Percentiles rank a stretch among this genome's conserved stretches.
These are phyloP conservation scores for Coemansia sp. DNA, from an alignment of 192 early-diverging fungal genomes.

Conservation along the genomic window DNA sequence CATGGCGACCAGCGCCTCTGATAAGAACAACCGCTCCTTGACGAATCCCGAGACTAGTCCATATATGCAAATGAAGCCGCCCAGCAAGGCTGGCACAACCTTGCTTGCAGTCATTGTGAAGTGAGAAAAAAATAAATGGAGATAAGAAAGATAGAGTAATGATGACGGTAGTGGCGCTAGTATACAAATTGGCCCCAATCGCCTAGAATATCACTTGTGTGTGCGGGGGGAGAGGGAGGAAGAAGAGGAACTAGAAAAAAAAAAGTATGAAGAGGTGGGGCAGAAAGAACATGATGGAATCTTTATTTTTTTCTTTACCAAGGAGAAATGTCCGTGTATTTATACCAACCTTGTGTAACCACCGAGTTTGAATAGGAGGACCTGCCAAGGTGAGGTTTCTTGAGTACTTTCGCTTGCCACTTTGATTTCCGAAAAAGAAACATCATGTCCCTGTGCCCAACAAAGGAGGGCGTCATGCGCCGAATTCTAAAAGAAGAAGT, in stretches of 20 bases:
- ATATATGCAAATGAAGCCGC: slow-evolving; percentile 77
- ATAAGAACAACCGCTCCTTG: slow-evolving; percentile 73
- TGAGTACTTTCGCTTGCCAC: neutral
- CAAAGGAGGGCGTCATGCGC: neutral
- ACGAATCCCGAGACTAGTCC: slow-evolving; percentile 71
- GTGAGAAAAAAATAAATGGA: neutral
- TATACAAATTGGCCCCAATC: neutral
- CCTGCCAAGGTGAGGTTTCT: neutral
- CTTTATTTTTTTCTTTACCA: neutral
- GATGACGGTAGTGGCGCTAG: slow-evolving; percentile 7
- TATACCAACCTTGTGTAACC: neutral
- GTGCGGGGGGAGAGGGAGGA: neutral
- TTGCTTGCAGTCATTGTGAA: slow-evolving; percentile 27
- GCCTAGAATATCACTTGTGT: neutral
- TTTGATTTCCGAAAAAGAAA: too few relatives aligned
- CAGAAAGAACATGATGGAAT: neutral
- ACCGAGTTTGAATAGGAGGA: neutral
- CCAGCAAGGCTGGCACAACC: slow-evolving; percentile 64
- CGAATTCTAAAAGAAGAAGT: slow-evolving; percentile 1
- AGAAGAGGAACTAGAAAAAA: neutral
- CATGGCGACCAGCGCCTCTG: slow-evolving; percentile 79
- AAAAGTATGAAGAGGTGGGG: neutral
- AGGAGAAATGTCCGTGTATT: neutral
- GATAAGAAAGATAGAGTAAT: slow-evolving; percentile 4
- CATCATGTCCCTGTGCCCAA: neutral